Conservation (phyloP, 176 grass and related monocot genomes). For the Oryza officinalis region DNA sequence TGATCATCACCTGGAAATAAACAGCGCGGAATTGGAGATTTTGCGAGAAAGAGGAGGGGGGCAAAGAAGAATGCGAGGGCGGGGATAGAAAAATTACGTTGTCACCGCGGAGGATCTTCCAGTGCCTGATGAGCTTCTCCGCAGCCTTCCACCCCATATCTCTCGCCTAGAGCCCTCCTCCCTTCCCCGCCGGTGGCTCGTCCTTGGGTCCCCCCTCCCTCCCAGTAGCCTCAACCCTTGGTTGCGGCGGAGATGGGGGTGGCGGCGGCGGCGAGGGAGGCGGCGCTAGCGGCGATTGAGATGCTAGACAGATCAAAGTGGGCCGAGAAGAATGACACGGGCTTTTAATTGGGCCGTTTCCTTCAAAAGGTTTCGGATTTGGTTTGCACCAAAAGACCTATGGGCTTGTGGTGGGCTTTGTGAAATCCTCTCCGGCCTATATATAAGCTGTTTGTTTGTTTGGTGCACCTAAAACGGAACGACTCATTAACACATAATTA, state of each 20-base stretch:
- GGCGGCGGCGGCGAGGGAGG: neutral
- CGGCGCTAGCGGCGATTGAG: slow-evolving; percentile 1
- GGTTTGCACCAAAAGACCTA: no score
- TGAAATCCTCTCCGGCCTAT: no score
- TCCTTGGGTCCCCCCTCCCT: neutral
- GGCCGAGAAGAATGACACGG: neutral
- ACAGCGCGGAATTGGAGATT: neutral
- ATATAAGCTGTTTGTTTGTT: no score
- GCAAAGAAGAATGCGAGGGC: neutral
- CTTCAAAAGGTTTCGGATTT: no score
- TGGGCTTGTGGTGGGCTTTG: no score
- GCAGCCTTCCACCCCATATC: slow-evolving; percentile 89
- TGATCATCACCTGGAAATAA: slow-evolving; percentile 80
- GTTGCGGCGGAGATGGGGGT: neutral
- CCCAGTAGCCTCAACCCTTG: neutral
- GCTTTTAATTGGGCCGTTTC: no score
- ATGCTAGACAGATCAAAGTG: neutral
- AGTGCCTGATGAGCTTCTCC: slow-evolving; percentile 76
- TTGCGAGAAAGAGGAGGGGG: neutral
- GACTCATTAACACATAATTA: no score
- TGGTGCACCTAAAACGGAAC: no score
- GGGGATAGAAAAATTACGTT: slow-evolving; percentile 43
- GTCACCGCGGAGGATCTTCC: slow-evolving; percentile 92
- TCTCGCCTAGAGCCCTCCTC: neutral
- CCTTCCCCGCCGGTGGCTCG: neutral